A percentile compares a stretch with the other conserved stretches of the same genome.
phyloP scores from a whole-genome alignment of 176 grass and related monocot species.

The Otatea glauca region DNA sequence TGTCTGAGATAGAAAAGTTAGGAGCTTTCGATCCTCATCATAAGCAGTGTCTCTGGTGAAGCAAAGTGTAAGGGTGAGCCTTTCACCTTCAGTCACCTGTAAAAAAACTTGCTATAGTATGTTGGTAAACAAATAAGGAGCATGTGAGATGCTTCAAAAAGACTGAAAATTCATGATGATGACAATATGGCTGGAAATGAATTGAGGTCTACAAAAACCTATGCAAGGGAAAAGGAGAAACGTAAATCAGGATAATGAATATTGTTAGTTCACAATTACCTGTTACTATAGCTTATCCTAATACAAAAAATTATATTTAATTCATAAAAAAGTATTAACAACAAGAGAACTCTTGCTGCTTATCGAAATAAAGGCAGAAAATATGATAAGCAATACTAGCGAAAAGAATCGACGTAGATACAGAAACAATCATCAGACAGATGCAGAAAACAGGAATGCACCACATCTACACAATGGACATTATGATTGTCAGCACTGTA shows the following conservation, averaged over 20 bases:
- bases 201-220: conserved; percentile 12
- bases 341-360: not conserved
- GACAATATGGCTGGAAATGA: conserved; percentile 15
- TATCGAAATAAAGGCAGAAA: not conserved
- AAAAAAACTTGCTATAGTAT: conserved; percentile 37
- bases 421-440: conserved; percentile 16
- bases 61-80: conserved; percentile 89
- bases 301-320: not conserved
- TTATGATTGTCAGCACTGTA: conserved; percentile 84
- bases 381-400: not conserved
- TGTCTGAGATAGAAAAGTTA: conserved; percentile 69
- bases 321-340: not conserved
- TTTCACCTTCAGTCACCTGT: conserved; percentile 92
- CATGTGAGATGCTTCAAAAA: not conserved
- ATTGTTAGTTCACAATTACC: not conserved
- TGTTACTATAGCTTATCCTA: not conserved
- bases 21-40: conserved; percentile 91
- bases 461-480: conserved; percentile 90
- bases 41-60: conserved; percentile 74
- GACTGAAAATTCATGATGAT: conserved; percentile 20
- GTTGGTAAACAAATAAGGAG: conserved; percentile 25
- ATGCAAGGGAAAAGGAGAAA: not conserved
- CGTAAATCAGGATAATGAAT: not conserved
- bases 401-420: not conserved
- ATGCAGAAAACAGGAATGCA: conserved; percentile 40